A percentile compares a stretch with the other conserved stretches of the same genome.
phyloP scores from a whole-genome alignment of 129 eudicot genomes.

The Logfia minima region DNA sequence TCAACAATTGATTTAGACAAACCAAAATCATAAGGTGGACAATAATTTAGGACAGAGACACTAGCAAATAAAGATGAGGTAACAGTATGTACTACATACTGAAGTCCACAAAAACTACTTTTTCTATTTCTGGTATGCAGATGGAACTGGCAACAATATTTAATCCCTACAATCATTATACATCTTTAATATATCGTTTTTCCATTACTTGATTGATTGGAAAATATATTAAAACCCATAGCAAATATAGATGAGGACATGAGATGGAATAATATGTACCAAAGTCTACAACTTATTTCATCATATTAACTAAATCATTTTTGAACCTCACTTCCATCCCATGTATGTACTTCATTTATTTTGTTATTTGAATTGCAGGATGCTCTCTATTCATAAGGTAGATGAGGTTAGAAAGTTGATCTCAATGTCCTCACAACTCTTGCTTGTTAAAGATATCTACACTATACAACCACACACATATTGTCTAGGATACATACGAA shows the following conservation, averaged over 20 bases:
- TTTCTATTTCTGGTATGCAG: constrained; percentile 1
- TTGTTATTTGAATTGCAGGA: background rate
- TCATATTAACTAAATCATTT: background rate
- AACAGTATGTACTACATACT: background rate
- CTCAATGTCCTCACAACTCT: background rate
- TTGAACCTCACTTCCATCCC: background rate
- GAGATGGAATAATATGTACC: too few relatives aligned
- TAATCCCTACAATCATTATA: background rate
- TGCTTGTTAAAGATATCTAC: background rate
- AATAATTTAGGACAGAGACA: too few relatives aligned
- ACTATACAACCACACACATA: background rate
- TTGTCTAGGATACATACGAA: background rate
- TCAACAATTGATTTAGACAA: too few relatives aligned
- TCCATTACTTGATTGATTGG: background rate
- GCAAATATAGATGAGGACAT: background rate
- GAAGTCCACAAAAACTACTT: constrained; percentile 1
- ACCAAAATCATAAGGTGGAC: too few relatives aligned
- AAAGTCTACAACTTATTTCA: background rate
- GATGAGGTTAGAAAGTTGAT: background rate
- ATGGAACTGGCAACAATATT: constrained; percentile 13
- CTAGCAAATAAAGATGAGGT: too few relatives aligned
- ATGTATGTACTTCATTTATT: background rate
- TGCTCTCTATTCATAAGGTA: background rate
- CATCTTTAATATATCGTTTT: background rate
- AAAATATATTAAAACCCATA: background rate